Base-by-base conservation (phyloP, 2,329 filamentous ascomycete genomes). In the Microdochium trichocladiopsis region DNA sequence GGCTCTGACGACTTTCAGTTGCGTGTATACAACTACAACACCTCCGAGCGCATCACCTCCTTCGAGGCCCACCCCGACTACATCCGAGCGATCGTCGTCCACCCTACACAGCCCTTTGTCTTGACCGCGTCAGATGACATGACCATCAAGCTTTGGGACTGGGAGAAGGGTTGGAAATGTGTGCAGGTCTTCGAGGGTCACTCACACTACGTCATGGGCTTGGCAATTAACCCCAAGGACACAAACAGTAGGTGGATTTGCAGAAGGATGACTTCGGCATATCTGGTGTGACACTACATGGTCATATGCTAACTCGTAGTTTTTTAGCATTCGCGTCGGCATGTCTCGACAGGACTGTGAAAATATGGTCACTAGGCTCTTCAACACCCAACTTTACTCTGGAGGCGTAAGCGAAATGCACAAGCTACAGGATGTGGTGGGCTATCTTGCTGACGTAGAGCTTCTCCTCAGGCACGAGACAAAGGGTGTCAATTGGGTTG, bases 21-120 rank as follows among this genome's bases (percentile, higher is more conserved):
- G 51, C 88, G 93, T 62, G 89, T 95, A 58, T 95, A 96, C 82
- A 97, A 99, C 77, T 99, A 97, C 81, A 97, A 99, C 75, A 99
- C 94, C 51, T 95, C 90, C 55, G 94, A 99, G 74, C 97, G 96
- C 82, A 94, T 97, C 65, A 93, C 91, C 51, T 89, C 89, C 16
- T 97, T 96, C 71, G 93, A 97, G 75, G 93, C 92, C 50, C 94
- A 99, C 69, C 94, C 94, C 55, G 94, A 99, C 72, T 99, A 99
- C 67, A 97, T 99, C 68, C 89, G 94, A 63, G 92, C 94, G 50
- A 96, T 99, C 61, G 90, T 87, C 57, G 90, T 99, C 36, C 94
- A 99, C 69, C 94, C 94, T 6, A 91, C 91, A 47, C 91, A 96
- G 67, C 92, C 94, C 1, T 97, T 96, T 65, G 90, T 97, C 51